A percentile compares a stretch with the other conserved stretches of the same genome.
phyloP scores from a whole-genome alignment of 2,329 filamentous ascomycete species.

The Talaromyces atroroseus region DNA sequence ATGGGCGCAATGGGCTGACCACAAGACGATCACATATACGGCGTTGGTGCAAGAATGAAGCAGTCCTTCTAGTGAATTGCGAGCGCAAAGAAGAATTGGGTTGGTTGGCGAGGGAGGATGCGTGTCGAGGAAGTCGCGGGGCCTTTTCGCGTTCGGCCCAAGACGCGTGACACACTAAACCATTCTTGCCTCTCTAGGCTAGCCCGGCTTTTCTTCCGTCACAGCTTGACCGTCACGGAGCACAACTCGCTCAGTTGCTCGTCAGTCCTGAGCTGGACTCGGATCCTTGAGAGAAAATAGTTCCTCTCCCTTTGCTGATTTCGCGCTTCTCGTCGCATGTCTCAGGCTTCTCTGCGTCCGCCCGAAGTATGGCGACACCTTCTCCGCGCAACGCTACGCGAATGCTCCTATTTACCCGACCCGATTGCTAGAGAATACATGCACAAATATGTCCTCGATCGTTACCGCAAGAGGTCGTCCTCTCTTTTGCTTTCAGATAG shows the following conservation, averaged over 20 bases:
- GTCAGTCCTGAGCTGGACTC: neutral
- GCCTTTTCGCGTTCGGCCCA: constrained; percentile 8
- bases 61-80: neutral
- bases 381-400: constrained; percentile 53
- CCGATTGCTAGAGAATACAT: constrained; percentile 48
- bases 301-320: neutral
- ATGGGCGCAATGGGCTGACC: neutral
- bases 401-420: constrained; percentile 58
- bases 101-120: neutral
- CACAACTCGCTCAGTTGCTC: neutral
- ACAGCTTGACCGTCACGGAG: no score
- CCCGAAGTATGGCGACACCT: constrained; percentile 40
- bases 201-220: constrained; percentile 18
- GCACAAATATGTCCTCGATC: constrained; percentile 42
- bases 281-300: neutral
- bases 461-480: constrained; percentile 40
- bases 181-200: constrained; percentile 22
- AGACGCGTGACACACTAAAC: constrained; percentile 11
- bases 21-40: neutral
- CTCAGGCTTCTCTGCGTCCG: constrained; percentile 21
- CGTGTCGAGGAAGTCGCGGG: constrained; percentile 20
- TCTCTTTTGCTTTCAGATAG: neutral
- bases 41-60: neutral
- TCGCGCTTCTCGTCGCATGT: constrained; percentile 12
- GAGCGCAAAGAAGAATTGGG: neutral